Evolutionary conservation across 331 rosid genomes (phyloP), one percentile per base, ranked within the genome.

Genomic region (Prunus yedoensis): DNA sequence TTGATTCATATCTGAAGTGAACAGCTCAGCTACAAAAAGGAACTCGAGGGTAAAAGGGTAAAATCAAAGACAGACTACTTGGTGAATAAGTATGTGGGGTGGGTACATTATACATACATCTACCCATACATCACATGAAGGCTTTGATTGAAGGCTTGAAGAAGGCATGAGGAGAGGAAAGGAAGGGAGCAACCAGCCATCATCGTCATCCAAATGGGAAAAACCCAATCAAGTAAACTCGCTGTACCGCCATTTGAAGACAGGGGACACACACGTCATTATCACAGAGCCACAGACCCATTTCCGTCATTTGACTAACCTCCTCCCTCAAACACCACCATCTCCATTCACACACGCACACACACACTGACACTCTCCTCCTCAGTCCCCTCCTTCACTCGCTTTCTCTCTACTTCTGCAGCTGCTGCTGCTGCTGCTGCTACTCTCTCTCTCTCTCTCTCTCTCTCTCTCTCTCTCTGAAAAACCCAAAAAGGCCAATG

Each of bases 241-340:
- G 60, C 14, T 71, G 72, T 71, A 79, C 57, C 56, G 75, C 54
- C 49, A 66, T 60, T 52, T 43, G 12, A 56, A 23, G 77, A 67
- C 67, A 63, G 53, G 87, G 81, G 84, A 80, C 53, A 83, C 79
- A 62, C 6, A 15, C 81, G 90, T 88, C 81, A 78, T 85, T 83
- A 53, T 46, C 18, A 50, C 1, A 47, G 51, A 38, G 11, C 30
- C 0, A 20, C 14, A 82, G 80, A 30, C 85, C 90, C 86, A 68
- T 86, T 85, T 87, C 68, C 18, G 92, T 78, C 81, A 87, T 88
- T 87, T 74, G 59, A 18, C 10, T 35, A 57, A 5, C 51, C 68
- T 38, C 85, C 77, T 18, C 43, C 4, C 68, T 27, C 68, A 3
- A 71, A 18, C 73, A 66, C 77, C 77, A 68, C 68, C 75, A 51